These are phyloP conservation scores for Groenewaldozyma tartarivorans DNA, from an alignment of 805 yeast genomes.

Conservation along the genomic window DNA sequence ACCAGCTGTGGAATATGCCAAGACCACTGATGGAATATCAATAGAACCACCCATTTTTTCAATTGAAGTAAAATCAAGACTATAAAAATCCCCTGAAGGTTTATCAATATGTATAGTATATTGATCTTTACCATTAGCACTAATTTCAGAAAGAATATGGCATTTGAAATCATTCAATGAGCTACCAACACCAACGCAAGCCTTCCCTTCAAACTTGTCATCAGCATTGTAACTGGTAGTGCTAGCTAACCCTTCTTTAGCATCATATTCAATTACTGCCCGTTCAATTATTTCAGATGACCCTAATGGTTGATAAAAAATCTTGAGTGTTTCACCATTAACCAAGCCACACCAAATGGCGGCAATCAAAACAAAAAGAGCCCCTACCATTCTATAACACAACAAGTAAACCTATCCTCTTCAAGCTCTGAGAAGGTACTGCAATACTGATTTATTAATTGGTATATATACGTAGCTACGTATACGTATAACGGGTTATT, in stretches of 20 bases:
- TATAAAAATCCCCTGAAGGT: constrained; percentile 1
- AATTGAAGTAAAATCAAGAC: constrained; percentile 9
- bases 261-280: constrained; percentile 3
- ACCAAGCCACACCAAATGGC: no score
- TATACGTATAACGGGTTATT: no score
- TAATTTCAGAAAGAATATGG: constrained; percentile 6
- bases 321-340: not conserved
- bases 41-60: not conserved
- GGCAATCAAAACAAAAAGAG: no score
- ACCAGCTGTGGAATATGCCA: constrained; percentile 7
- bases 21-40: not conserved
- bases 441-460: no score
- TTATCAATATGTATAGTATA: constrained; percentile 4
- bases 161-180: constrained; percentile 10
- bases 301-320: not conserved
- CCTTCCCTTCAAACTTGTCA: constrained; percentile 8
- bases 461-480: no score
- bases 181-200: constrained; percentile 13
- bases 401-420: no score
- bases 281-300: not conserved
- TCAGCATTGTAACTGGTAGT: not conserved
- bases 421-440: no score
- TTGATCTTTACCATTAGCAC: constrained; percentile 4
- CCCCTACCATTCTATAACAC: no score
- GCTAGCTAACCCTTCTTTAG: not conserved